Evolutionary conservation across 2,329 filamentous ascomycete species (phyloP).

Genomic region (Trichoderma afroharzianum): DNA sequence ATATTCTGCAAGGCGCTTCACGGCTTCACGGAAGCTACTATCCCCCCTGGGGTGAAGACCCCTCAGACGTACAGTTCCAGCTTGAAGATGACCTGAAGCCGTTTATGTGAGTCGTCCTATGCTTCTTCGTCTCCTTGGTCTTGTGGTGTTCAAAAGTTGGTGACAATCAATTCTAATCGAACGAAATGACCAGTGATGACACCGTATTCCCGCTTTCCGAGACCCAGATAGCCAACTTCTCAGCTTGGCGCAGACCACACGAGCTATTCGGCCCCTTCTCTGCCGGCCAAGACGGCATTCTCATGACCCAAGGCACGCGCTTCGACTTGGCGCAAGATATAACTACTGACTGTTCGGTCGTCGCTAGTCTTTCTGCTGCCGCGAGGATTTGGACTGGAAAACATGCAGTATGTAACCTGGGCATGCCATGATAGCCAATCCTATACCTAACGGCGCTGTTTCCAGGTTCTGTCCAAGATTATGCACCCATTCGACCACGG

Average conservation of each 20-base stretch:
- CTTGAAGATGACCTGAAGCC: conserved; percentile 42
- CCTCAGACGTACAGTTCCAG: conserved; percentile 59
- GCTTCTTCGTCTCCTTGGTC: conserved; percentile 15
- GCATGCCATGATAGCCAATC: not conserved
- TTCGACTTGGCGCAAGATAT: conserved; percentile 93
- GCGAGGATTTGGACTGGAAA: conserved; percentile 66
- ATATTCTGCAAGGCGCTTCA: conserved; percentile 70
- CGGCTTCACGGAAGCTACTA: conserved; percentile 80
- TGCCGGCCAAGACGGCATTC: conserved; percentile 26
- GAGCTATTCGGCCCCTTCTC: conserved; percentile 52
- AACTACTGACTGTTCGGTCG: conserved; percentile 94
- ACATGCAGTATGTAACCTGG: conserved; percentile 52
- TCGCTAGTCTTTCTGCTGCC: conserved; percentile 86
- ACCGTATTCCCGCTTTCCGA: conserved; percentile 68
- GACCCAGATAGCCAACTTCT: conserved; percentile 71
- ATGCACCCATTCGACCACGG: conserved; percentile 71
- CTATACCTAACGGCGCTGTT: not conserved
- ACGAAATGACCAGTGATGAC: conserved; percentile 56
- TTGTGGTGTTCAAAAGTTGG: not conserved
- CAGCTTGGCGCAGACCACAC: conserved; percentile 74
- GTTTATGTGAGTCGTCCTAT: conserved; percentile 57
- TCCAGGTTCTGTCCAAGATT: conserved; percentile 64
- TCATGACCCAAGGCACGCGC: conserved; percentile 55
- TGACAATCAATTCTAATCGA: not conserved
- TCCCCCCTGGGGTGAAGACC: conserved; percentile 73